Conservation (phyloP, 352 stramenopile genomes). For the Pythium vanterpoolii region DNA sequence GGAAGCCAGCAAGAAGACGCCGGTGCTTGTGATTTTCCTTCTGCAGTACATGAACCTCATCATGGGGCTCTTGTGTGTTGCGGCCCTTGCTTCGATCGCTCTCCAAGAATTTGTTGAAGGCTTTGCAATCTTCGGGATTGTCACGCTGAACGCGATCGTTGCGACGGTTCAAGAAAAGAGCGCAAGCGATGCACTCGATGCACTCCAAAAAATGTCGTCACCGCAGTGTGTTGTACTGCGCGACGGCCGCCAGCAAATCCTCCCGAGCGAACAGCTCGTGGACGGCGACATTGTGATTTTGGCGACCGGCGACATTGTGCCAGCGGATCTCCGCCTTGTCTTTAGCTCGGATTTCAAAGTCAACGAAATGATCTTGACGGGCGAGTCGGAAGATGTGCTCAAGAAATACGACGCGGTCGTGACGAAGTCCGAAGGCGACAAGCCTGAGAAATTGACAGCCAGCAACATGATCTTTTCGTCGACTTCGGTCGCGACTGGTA, state of each 20-base stretch:
- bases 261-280: constrained; percentile 67
- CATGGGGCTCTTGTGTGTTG: constrained; percentile 60
- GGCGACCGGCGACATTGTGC: constrained; percentile 91
- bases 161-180: constrained; percentile 67
- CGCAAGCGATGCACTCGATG: constrained; percentile 64
- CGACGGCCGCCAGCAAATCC: constrained; percentile 47
- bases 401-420: constrained; percentile 50
- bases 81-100: constrained; percentile 56
- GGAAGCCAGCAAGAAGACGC: constrained; percentile 50
- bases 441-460: constrained; percentile 49
- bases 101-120: constrained; percentile 71
- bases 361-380: constrained; percentile 94
- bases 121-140: constrained; percentile 66
- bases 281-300: constrained; percentile 86
- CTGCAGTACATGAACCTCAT: constrained; percentile 80
- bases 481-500: constrained; percentile 79
- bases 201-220: constrained; percentile 57
- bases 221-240: constrained; percentile 64
- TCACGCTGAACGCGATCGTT: constrained; percentile 69
- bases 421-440: constrained; percentile 64
- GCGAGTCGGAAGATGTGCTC: constrained; percentile 84
- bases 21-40: constrained; percentile 60
- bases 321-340: constrained; percentile 87
- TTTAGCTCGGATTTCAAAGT: constrained; percentile 83
- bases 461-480: constrained; percentile 94